Percentiles rank a stretch among this genome's conserved stretches.
These are phyloP conservation scores for Clonostachys rosea DNA, from an alignment of 2,329 filamentous ascomycete species.

Conservation along the genomic window DNA sequence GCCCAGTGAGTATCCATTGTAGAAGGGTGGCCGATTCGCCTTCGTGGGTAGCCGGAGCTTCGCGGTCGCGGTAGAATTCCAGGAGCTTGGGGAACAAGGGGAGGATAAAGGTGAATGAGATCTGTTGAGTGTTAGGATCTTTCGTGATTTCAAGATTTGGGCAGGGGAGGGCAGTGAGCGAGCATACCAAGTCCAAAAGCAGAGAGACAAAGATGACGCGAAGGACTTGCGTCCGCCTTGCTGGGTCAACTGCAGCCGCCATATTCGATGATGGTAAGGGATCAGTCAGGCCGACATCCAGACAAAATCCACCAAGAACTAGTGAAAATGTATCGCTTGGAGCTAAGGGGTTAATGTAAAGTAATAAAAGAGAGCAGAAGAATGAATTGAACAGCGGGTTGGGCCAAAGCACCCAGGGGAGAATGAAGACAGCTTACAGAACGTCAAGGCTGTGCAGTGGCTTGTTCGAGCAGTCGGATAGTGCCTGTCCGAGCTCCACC, in stretches of 20 bases:
- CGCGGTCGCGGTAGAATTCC: conserved; percentile 89
- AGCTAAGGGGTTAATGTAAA: no score
- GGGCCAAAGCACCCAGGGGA: no score
- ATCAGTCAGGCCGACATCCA: no score
- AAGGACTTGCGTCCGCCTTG: conserved; percentile 73
- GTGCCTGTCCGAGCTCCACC: no score
- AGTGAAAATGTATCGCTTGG: no score
- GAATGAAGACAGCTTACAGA: no score
- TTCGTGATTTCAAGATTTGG: conserved; percentile 4
- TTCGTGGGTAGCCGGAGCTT: conserved; percentile 47
- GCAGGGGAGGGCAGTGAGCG: background rate
- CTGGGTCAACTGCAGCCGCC: conserved; percentile 39
- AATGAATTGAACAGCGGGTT: no score
- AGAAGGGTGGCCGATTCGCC: conserved; percentile 58
- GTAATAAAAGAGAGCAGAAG: no score
- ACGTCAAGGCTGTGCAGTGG: no score
- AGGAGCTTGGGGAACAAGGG: conserved; percentile 93
- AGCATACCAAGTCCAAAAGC: conserved; percentile 79
- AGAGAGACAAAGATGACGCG: conserved; percentile 86
- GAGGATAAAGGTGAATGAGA: conserved; percentile 97
- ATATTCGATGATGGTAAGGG: conserved; percentile 14
- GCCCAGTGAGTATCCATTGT: conserved; percentile 70
- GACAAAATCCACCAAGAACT: no score
- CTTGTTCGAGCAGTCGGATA: no score
- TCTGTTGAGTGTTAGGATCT: conserved; percentile 45